Conservation (phyloP, 2,329 filamentous ascomycete species). For the Calonectria honghensis region DNA sequence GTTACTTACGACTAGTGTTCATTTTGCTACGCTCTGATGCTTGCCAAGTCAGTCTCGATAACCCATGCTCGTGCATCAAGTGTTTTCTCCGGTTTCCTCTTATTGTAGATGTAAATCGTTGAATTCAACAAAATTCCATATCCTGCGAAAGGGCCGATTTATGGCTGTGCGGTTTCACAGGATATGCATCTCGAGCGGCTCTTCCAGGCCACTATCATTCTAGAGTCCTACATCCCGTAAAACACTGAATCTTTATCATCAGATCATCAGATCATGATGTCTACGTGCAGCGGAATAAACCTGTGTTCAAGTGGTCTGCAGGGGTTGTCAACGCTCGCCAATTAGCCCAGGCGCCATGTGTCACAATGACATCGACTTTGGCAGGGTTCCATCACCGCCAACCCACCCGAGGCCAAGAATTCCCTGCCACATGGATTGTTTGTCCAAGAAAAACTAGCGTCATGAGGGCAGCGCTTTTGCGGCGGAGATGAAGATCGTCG, state of each 20-base stretch:
- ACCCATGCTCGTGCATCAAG: neutral
- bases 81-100: neutral
- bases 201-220: neutral
- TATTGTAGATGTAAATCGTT: neutral
- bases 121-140: neutral
- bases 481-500: conserved; percentile 26
- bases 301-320: conserved; percentile 3
- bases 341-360: conserved; percentile 14
- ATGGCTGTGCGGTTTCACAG: neutral
- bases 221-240: neutral
- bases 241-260: neutral
- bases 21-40: neutral
- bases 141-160: neutral
- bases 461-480: neutral
- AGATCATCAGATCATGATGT: conserved; percentile 27
- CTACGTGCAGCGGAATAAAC: neutral
- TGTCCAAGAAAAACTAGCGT: neutral
- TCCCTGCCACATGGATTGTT: conserved; percentile 5
- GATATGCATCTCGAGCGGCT: neutral
- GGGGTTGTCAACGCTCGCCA: conserved; percentile 17
- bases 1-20: neutral
- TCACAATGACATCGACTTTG: conserved; percentile 16
- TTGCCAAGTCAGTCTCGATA: neutral
- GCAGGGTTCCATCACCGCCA: conserved; percentile 8
- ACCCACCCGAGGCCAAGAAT: neutral